Evolutionary conservation across 1,284 basidiomycete species (phyloP).

Genomic region (Apiotrichum montevideense): DNA sequence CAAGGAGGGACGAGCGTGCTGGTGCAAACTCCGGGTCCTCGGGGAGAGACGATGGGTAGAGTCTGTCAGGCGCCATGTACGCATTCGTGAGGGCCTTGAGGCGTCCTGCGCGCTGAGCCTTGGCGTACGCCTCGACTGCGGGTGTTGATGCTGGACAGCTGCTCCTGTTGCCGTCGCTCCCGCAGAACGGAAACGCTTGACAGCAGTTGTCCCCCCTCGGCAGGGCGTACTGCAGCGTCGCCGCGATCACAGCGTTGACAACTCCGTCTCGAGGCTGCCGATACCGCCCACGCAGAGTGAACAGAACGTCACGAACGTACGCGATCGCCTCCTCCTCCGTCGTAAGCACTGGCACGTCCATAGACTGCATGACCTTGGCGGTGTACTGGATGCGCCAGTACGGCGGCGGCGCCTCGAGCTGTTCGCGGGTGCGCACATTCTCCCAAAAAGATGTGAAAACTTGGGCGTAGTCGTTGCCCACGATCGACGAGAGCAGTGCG

Average conservation of each 20-base stretch:
- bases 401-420: slow-evolving; percentile 43
- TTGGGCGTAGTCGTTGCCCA: slow-evolving; percentile 77
- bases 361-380: slow-evolving; percentile 14
- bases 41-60: slow-evolving; percentile 30
- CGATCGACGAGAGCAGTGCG: slow-evolving; percentile 73
- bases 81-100: slow-evolving; percentile 25
- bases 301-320: slow-evolving; percentile 33
- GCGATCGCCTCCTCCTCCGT: slow-evolving; percentile 21
- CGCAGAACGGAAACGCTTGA: slow-evolving; percentile 38
- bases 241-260: slow-evolving; percentile 40
- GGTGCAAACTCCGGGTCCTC: slow-evolving; percentile 25
- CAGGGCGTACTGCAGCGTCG: slow-evolving; percentile 43
- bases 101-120: slow-evolving; percentile 24
- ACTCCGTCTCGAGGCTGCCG: slow-evolving; percentile 18
- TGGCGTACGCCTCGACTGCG: slow-evolving; percentile 22
- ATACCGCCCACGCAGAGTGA: slow-evolving; percentile 22
- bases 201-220: slow-evolving; percentile 32
- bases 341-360: slow-evolving; percentile 34
- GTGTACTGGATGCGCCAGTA: slow-evolving; percentile 38
- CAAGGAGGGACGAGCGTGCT: too few relatives aligned
- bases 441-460: slow-evolving; percentile 43
- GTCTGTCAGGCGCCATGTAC: slow-evolving; percentile 33
- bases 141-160: neutral
- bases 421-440: slow-evolving; percentile 21
- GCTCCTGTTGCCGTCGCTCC: slow-evolving; percentile 33